phyloP scores from a whole-genome alignment of 805 yeast genomes.

The Spathaspora hagerdaliae region DNA sequence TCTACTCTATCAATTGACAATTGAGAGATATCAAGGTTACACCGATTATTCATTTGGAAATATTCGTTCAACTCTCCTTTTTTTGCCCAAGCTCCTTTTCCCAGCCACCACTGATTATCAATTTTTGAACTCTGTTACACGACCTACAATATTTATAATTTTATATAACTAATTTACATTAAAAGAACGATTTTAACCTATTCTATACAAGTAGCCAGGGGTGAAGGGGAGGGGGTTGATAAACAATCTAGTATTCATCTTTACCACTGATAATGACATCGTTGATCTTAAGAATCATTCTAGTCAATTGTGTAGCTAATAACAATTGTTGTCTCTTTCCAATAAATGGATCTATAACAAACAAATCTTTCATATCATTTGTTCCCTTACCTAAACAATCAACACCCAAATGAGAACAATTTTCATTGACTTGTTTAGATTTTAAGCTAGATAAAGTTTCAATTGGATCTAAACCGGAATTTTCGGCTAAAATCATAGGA shows the following conservation, averaged over 20 bases:
- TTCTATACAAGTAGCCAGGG: no score
- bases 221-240: no score
- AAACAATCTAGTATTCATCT: slow-evolving; percentile 51
- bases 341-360: slow-evolving; percentile 94
- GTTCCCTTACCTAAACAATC: slow-evolving; percentile 89
- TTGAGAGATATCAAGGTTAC: no score
- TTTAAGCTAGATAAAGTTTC: slow-evolving; percentile 82
- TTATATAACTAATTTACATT: no score
- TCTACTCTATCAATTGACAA: no score
- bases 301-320: slow-evolving; percentile 93
- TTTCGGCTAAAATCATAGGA: slow-evolving; percentile 94
- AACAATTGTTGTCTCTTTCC: slow-evolving; percentile 95
- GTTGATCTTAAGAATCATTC: slow-evolving; percentile 96
- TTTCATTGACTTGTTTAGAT: slow-evolving; percentile 76
- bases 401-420: slow-evolving; percentile 74
- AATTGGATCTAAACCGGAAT: slow-evolving; percentile 92
- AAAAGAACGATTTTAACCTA: no score
- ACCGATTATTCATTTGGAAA: no score
- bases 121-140: no score
- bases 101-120: no score
- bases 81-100: no score
- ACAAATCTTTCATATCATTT: slow-evolving; percentile 89
- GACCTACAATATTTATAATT: no score
- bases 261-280: slow-evolving; percentile 91
- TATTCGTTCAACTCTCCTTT: no score